These are phyloP conservation scores for Apocynum venetum DNA, from an alignment of 257 asterid genomes.

Conservation along the genomic window DNA sequence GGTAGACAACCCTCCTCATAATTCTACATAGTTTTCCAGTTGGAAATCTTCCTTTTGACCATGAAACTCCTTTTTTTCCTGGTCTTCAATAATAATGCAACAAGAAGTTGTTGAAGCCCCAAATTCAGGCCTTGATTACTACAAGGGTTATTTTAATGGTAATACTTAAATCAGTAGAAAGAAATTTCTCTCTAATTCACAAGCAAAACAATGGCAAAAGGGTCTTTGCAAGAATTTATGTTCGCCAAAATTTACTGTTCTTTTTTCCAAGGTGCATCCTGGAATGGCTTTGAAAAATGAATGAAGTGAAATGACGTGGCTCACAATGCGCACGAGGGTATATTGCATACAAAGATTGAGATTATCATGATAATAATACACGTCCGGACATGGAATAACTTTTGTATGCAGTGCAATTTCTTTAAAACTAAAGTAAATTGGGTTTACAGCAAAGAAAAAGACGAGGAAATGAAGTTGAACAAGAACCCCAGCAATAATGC, in stretches of 20 bases:
- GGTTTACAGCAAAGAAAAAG: background rate
- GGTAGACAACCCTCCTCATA: constrained; percentile 14
- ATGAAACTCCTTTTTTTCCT: background rate
- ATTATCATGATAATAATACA: background rate
- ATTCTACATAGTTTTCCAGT: constrained; percentile 9
- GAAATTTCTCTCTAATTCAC: too few relatives aligned
- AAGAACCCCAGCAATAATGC: constrained; percentile 13
- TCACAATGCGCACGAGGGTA: background rate
- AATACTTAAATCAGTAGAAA: too few relatives aligned
- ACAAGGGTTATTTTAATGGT: background rate
- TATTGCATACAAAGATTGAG: background rate
- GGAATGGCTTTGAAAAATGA: background rate
- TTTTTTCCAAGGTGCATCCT: background rate
- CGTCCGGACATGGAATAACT: constrained; percentile 16
- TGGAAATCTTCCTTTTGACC: constrained; percentile 14
- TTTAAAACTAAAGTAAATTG: constrained; percentile 4
- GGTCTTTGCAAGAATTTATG: background rate
- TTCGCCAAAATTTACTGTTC: background rate
- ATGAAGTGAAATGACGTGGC: background rate
- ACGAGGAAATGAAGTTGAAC: constrained; percentile 3
- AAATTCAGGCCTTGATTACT: constrained; percentile 1
- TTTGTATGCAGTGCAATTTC: background rate
- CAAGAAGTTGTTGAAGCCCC: background rate
- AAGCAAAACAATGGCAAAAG: background rate
- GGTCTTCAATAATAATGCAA: constrained; percentile 1